Conservation (phyloP, 805 yeast genomes). For the Candida glaebosa region DNA sequence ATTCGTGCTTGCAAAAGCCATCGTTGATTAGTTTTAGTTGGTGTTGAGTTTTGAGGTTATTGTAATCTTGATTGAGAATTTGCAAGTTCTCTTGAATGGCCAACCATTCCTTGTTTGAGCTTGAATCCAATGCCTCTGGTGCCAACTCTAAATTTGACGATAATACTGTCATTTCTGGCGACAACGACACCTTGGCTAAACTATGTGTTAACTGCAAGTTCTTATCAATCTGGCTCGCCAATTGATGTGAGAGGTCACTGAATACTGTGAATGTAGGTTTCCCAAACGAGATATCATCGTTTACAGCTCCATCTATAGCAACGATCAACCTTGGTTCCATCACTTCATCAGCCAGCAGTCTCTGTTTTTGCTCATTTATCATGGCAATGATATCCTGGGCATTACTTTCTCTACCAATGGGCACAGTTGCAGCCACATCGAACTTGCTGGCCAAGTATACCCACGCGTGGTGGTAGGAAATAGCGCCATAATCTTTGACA, state of each 20-base stretch:
- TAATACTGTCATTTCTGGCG: not conserved
- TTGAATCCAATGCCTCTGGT: not conserved
- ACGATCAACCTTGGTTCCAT: conserved; percentile 32
- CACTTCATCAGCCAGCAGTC: not conserved
- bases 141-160: not conserved
- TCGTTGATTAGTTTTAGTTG: conserved; percentile 37
- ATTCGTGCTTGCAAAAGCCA: conserved; percentile 45
- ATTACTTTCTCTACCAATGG: conserved; percentile 20
- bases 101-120: not conserved
- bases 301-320: conserved; percentile 44
- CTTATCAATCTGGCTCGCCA: not conserved
- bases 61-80: conserved; percentile 1
- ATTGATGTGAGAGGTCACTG: conserved; percentile 9
- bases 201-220: not conserved
- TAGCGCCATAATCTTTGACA: not conserved
- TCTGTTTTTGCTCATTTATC: not conserved
- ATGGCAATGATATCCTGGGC: conserved; percentile 8
- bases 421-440: conserved; percentile 38
- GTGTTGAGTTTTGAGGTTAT: conserved; percentile 1
- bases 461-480: conserved; percentile 24
- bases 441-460: conserved; percentile 45
- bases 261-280: not conserved
- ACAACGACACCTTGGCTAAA: not conserved
- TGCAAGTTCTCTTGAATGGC: not conserved
- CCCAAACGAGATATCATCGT: not conserved